Evolutionary conservation across 352 stramenopile genomes (phyloP), one percentile per base, ranked within the genome.

Genomic region (Phytophthora cajani): DNA sequence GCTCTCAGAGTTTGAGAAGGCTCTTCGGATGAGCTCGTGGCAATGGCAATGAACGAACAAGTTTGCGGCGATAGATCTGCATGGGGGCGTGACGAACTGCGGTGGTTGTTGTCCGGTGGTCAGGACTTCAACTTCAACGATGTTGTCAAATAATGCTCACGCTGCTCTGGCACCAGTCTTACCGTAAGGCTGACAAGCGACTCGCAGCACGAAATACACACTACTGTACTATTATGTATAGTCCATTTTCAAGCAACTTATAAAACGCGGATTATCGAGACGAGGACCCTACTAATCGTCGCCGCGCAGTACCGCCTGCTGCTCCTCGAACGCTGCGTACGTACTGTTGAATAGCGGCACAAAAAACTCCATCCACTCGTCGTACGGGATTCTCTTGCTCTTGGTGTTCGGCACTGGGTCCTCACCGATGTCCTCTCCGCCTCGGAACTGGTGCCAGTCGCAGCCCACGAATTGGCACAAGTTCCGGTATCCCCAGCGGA

Each of bases 401-500:
- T 78, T 83, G 1, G 75, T 64, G 63, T 91, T 89, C 9, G 74
- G 67, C 8, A 33, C 27, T 2, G 64, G 55, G 30, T 80, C 71
- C 12, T 54, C 54, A 7, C 53, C 57, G 19, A 83, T 53, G 46
- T 86, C 80, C 50, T 77, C 17, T 9, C 80, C 80, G 51, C 77
- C 74, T 10, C 80, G 80, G 52, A 86, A 88, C 53, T 84, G 68
- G 53, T 88, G 71, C 80, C 85, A 95, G 36, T 86, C 53, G 59
- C 85, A 93, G 33, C 85, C 88, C 5, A 90, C 36, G 42, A 85
- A 88, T 52, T 91, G 84, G 44, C 88, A 95, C 44, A 95, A 53
- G 52, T 95, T 93, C 17, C 86, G 83, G 59, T 91, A 93, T 6
- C 88, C 88, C 81, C 82, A 95, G 9, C 84, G 81, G 9, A 67